Percentiles rank a stretch among this genome's conserved stretches.
These are phyloP conservation scores for Hygrophorus pudorinus DNA, from an alignment of 768 basidiomycete species.

Conservation along the genomic window DNA sequence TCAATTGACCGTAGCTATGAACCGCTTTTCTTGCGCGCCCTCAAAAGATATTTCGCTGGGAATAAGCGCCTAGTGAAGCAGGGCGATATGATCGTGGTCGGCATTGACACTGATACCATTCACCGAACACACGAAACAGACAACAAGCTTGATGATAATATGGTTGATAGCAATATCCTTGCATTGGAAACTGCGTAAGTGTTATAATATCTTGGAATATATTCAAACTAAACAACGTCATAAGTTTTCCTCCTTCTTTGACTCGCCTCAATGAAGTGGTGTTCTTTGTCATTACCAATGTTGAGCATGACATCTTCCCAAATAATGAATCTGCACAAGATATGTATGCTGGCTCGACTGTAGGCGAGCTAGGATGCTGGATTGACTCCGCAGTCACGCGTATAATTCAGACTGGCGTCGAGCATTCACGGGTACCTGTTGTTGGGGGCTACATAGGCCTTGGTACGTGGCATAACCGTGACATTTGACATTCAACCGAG, in stretches of 20 bases:
- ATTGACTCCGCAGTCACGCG: conserved; percentile 65
- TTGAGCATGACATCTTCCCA: conserved; percentile 54
- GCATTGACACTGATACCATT: conserved; percentile 43
- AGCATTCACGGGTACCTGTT: conserved; percentile 53
- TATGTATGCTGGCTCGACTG: conserved; percentile 41
- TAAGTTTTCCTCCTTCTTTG: conserved; percentile 12
- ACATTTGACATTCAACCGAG: background rate
- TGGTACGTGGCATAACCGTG: conserved; percentile 27
- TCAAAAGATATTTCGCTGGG: conserved; percentile 54
- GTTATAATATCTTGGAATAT: background rate
- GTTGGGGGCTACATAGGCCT: conserved; percentile 36
- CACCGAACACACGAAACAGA: conserved; percentile 17
- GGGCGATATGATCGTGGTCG: conserved; percentile 64
- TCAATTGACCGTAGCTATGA: conserved; percentile 60
- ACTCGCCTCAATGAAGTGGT: conserved; percentile 38
- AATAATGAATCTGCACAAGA: conserved; percentile 25
- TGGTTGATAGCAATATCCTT: conserved; percentile 13
- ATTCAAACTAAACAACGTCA: background rate
- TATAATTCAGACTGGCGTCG: conserved; percentile 72
- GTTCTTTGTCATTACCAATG: conserved; percentile 70
- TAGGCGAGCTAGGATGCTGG: conserved; percentile 78
- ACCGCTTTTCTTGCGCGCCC: conserved; percentile 42
- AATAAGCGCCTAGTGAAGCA: conserved; percentile 51
- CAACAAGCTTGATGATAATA: conserved; percentile 14
- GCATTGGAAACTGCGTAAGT: background rate